A percentile compares a stretch with the other conserved stretches of the same genome.
Conservation (phyloP, 176 grass and related monocot genomes). For the Urochloa ruziziensis region DNA sequence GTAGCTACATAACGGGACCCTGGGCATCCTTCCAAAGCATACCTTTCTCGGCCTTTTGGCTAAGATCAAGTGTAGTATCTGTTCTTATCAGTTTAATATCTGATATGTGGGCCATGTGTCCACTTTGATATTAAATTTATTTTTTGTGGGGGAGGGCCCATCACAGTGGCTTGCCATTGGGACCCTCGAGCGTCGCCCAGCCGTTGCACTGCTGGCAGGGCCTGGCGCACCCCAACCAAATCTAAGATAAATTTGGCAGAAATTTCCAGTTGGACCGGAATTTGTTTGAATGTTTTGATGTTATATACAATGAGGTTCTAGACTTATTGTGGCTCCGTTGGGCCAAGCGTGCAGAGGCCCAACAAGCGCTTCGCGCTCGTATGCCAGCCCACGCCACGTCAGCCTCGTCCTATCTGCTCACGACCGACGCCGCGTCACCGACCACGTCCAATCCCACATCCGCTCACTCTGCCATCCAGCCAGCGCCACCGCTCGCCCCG, state of each 20-base stretch:
- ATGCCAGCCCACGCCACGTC: constrained; percentile 3
- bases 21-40: background rate
- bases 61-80: constrained; percentile 88
- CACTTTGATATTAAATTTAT: constrained; percentile 63
- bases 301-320: too few relatives aligned
- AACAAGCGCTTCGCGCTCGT: too few relatives aligned
- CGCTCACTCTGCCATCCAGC: background rate
- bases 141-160: constrained; percentile 36
- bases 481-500: background rate
- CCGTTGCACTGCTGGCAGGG: constrained; percentile 21
- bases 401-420: background rate
- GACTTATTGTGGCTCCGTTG: too few relatives aligned
- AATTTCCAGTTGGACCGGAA: too few relatives aligned
- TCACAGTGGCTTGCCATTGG: constrained; percentile 16
- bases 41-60: constrained; percentile 80
- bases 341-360: too few relatives aligned
- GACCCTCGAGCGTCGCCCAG: background rate
- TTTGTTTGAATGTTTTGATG: too few relatives aligned
- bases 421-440: background rate
- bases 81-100: constrained; percentile 87
- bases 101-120: constrained; percentile 41
- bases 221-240: constrained; percentile 27
- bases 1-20: background rate
- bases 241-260: too few relatives aligned
- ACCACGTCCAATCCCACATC: constrained; percentile 7